phyloP scores from a whole-genome alignment of 768 basidiomycete genomes.

The Chalciporus piperatus region DNA sequence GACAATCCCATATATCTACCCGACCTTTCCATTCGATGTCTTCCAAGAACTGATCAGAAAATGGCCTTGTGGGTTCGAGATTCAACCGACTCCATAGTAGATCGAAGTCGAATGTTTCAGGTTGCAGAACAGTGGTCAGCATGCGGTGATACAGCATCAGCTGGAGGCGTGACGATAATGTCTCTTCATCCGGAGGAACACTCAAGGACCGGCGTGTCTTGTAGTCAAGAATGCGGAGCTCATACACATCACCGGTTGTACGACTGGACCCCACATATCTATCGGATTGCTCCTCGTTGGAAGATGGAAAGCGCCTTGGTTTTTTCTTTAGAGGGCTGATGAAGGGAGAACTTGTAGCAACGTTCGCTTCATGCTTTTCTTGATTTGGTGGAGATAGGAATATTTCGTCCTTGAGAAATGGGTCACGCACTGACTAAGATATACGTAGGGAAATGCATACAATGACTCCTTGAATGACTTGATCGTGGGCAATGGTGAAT shows the following conservation, averaged over 20 bases:
- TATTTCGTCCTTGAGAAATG: constrained; percentile 51
- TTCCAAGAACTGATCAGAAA: constrained; percentile 51
- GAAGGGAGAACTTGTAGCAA: constrained; percentile 7
- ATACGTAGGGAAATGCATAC: constrained; percentile 36
- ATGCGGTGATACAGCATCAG: constrained; percentile 77
- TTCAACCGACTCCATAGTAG: constrained; percentile 49
- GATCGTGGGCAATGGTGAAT: constrained; percentile 66
- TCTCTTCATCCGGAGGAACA: constrained; percentile 59
- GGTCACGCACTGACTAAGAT: neutral
- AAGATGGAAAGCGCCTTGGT: constrained; percentile 17
- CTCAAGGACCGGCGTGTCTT: constrained; percentile 57
- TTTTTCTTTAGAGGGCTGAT: constrained; percentile 29
- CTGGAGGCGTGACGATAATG: constrained; percentile 59
- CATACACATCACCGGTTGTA: constrained; percentile 10
- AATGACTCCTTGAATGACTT: constrained; percentile 71
- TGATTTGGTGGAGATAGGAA: constrained; percentile 24
- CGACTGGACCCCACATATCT: neutral
- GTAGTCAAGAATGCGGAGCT: constrained; percentile 57
- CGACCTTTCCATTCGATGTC: constrained; percentile 22
- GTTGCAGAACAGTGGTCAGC: constrained; percentile 49
- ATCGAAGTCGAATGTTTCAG: constrained; percentile 46
- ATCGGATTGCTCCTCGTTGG: neutral
- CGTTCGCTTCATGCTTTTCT: constrained; percentile 1
- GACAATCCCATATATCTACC: constrained; percentile 15
- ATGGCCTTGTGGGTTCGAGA: constrained; percentile 40